Percentiles rank a stretch among this genome's conserved stretches.
These are phyloP conservation scores for Leptodermis oblonga DNA, from an alignment of 257 asterid genomes.

Conservation along the genomic window DNA sequence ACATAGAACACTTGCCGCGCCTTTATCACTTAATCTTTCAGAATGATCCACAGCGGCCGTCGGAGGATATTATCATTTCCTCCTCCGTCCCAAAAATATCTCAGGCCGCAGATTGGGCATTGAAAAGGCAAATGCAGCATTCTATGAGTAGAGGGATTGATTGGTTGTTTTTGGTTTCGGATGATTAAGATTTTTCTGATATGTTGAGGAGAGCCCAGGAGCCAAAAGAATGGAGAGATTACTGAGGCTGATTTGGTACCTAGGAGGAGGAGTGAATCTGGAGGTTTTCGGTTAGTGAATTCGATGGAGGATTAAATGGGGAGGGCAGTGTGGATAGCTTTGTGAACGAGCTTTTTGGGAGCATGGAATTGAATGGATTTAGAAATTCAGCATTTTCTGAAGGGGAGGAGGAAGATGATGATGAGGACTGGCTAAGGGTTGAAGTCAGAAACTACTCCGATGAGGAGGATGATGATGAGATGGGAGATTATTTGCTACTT, in stretches of 20 bases:
- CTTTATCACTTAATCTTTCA: neutral
- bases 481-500: constrained; percentile 39
- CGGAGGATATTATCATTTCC: neutral
- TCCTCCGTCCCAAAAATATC: constrained; percentile 45
- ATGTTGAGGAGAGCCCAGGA: constrained; percentile 78
- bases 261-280: constrained; percentile 36
- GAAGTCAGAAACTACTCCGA: constrained; percentile 6
- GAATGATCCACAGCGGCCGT: neutral
- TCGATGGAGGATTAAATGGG: constrained; percentile 43
- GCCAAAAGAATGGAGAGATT: constrained; percentile 71
- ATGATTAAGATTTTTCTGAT: constrained; percentile 80
- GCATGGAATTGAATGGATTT: constrained; percentile 30
- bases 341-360: constrained; percentile 38
- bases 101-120: constrained; percentile 95
- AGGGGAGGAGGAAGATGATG: constrained; percentile 56
- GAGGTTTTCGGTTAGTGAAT: constrained; percentile 53
- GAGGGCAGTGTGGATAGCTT: constrained; percentile 32
- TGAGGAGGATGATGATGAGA: constrained; percentile 35
- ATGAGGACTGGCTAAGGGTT: constrained; percentile 24
- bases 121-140: constrained; percentile 89
- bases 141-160: constrained; percentile 87
- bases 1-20: neutral
- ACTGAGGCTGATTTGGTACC: constrained; percentile 60
- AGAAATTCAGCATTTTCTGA: constrained; percentile 65
- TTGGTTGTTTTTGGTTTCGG: constrained; percentile 84